Evolutionary conservation across 2,329 filamentous ascomycete species (phyloP).

Genomic region (Fonsecaea pedrosoi): DNA sequence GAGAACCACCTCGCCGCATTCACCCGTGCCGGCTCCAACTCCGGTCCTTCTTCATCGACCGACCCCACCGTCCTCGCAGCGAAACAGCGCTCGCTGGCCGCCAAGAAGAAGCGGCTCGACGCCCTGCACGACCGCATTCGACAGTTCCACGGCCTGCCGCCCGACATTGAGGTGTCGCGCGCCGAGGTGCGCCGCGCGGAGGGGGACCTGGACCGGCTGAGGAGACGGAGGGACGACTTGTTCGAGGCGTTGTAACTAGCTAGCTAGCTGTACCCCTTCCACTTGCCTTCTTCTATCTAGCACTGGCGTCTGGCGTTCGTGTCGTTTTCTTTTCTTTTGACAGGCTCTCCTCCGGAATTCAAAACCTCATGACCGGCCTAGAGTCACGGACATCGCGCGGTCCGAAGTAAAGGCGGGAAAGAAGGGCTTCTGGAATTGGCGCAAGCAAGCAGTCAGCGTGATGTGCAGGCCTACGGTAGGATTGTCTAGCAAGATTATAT

Average conservation of each 20-base stretch:
- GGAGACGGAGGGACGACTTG: slow-evolving; percentile 69
- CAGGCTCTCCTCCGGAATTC: too few relatives aligned
- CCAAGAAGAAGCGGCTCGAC: slow-evolving; percentile 61
- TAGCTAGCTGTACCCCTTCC: background rate
- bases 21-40: background rate
- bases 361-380: too few relatives aligned
- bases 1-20: slow-evolving; percentile 41
- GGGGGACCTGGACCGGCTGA: slow-evolving; percentile 67
- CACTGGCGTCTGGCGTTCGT: too few relatives aligned
- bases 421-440: too few relatives aligned
- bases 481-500: too few relatives aligned
- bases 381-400: too few relatives aligned
- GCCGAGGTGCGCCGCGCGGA: slow-evolving; percentile 73
- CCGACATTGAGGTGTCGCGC: slow-evolving; percentile 71
- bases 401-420: too few relatives aligned
- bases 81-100: slow-evolving; percentile 11
- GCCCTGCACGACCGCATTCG: slow-evolving; percentile 67
- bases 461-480: too few relatives aligned
- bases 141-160: slow-evolving; percentile 74
- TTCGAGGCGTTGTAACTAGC: slow-evolving; percentile 65
- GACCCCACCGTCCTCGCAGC: slow-evolving; percentile 13
- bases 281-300: too few relatives aligned
- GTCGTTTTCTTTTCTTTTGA: too few relatives aligned
- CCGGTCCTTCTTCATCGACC: background rate
- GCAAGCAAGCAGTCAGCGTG: too few relatives aligned